Conservation (phyloP, 768 basidiomycete species). For the Suillus tomentosus region DNA sequence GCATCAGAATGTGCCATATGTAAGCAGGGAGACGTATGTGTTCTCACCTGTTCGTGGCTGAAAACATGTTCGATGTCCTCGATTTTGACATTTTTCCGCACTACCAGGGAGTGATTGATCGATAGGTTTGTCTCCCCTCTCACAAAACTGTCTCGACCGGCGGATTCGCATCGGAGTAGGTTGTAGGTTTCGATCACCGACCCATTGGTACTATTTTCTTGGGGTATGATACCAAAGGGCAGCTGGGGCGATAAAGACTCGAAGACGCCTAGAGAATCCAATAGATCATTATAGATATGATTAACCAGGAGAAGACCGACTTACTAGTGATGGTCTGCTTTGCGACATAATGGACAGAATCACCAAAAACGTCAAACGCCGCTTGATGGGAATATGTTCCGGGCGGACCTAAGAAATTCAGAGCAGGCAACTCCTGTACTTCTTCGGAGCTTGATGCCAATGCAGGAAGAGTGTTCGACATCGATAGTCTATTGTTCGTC, state of each 20-base stretch:
- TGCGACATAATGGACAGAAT: slow-evolving; percentile 45
- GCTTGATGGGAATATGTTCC: slow-evolving; percentile 76
- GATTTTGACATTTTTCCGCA: slow-evolving; percentile 56
- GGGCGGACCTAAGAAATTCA: slow-evolving; percentile 66
- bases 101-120: slow-evolving; percentile 71
- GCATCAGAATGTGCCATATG: slow-evolving; percentile 11
- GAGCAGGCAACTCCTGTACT: slow-evolving; percentile 14
- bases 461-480: not conserved
- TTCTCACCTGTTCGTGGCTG: slow-evolving; percentile 78
- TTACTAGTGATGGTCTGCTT: slow-evolving; percentile 42
- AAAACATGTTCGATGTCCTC: slow-evolving; percentile 58
- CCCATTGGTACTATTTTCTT: slow-evolving; percentile 80
- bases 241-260: slow-evolving; percentile 45
- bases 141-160: slow-evolving; percentile 50
- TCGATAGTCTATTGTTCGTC: not conserved
- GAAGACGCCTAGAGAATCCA: slow-evolving; percentile 53
- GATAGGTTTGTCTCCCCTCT: slow-evolving; percentile 59
- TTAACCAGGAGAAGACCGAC: slow-evolving; percentile 12
- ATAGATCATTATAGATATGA: slow-evolving; percentile 2
- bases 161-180: slow-evolving; percentile 44
- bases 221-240: slow-evolving; percentile 67
- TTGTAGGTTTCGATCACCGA: slow-evolving; percentile 77
- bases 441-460: slow-evolving; percentile 14
- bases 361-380: slow-evolving; percentile 47
- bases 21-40: slow-evolving; percentile 1